Base-by-base conservation (phyloP, 1,139 yeast species). In the Debaryomycetaceae sp. region DNA sequence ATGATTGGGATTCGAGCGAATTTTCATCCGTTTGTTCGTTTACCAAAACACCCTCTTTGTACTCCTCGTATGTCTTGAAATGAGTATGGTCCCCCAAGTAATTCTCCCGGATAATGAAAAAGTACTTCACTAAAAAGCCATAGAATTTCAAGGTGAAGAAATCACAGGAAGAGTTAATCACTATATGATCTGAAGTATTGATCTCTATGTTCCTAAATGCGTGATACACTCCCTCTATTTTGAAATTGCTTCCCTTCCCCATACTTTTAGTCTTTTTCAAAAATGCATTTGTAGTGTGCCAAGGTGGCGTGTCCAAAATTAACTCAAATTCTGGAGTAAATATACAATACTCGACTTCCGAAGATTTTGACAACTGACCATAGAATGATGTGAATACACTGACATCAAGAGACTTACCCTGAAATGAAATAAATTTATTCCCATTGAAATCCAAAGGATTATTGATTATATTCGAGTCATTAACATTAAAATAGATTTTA, bases 51-150 rank as follows among this genome's bases (percentile, higher is more conserved):
- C 52, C 57, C 22, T 55, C 51, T 4, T 78, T 72, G 53, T 83
- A 89, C 60, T 93, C 99, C 52, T 89, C 95, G 45, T 88, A 76
- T 0, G 98, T 93, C 54, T 79, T 82, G 59, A 91, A 93, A 54
- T 85, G 90, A n/a, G 80, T 75, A 49, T 78, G 75, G 43, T 88
- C 95, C 5, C 98, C 99, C 63, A 93, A 87, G 60, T 91, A 91
- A 57, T 93, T 93, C 57, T 87, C 97, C 40, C 87, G 77, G 42
- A 93, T 72, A n/a, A 81, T 77, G 70, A 90, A 80, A 36, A 91
- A 68, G 59, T 87, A 89, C 51, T 85, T 80, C 7, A 89, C 72
- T 7, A 89, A 75, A 60, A 83, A 86, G 0, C 99, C 99, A 59
- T 87, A 87, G 44, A 85, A 79, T 44, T 85, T 76, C 37, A 93